Percentiles rank a stretch among this genome's conserved stretches.
phyloP scores from a whole-genome alignment of 345 rosid species.

The Alliaria petiolata region DNA sequence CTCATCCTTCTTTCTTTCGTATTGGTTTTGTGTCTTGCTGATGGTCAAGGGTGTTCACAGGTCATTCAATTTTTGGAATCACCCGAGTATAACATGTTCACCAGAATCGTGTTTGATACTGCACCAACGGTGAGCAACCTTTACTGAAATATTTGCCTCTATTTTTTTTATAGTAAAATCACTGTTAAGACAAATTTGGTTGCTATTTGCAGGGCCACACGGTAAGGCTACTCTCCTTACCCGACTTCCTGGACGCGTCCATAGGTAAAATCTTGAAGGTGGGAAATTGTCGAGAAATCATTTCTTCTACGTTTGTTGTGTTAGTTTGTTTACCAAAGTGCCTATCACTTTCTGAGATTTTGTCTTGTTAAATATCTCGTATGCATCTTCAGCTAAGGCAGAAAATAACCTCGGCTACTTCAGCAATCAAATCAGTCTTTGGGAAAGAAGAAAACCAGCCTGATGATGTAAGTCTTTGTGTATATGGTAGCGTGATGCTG shows the following conservation, averaged over 20 bases:
- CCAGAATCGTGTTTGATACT: constrained; percentile 92
- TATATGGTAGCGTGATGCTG: neutral
- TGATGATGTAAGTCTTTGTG: constrained; percentile 58
- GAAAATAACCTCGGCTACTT: constrained; percentile 86
- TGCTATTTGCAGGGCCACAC: constrained; percentile 74
- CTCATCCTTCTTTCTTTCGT: neutral
- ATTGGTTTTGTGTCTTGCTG: constrained; percentile 9
- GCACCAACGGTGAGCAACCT: constrained; percentile 83
- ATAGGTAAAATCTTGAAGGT: constrained; percentile 98
- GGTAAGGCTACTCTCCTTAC: constrained; percentile 79
- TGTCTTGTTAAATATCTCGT: constrained; percentile 5
- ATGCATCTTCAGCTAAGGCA: constrained; percentile 67
- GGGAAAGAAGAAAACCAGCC: constrained; percentile 63
- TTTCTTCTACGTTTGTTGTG: neutral
- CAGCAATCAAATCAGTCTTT: constrained; percentile 93
- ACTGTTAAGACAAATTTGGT: neutral
- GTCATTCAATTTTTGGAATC: constrained; percentile 98
- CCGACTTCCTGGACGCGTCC: constrained; percentile 94
- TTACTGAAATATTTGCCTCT: neutral
- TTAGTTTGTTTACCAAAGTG: constrained; percentile 3
- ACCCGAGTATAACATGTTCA: constrained; percentile 82
- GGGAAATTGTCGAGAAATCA: neutral
- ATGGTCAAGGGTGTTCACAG: constrained; percentile 39
- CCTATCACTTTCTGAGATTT: neutral
- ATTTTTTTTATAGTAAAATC: neutral